These are phyloP conservation scores for Elymus sibiricus DNA, from an alignment of 176 grass and related monocot species.

Conservation along the genomic window DNA sequence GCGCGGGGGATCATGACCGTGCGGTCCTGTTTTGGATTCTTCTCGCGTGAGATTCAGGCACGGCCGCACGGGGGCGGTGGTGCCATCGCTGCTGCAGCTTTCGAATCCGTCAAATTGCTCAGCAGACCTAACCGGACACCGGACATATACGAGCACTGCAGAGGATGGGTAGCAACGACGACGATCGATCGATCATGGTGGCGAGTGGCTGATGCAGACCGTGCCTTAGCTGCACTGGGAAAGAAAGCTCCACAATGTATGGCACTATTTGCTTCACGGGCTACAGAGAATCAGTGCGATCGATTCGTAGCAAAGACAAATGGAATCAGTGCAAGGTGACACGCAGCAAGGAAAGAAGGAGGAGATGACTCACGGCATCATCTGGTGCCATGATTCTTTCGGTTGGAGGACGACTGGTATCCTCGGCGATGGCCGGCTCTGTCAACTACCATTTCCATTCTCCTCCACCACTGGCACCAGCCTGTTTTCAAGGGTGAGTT, in stretches of 20 bases:
- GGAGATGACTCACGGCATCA: background rate
- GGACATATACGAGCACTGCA: background rate
- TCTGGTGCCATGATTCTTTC: background rate
- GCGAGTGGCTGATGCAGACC: background rate
- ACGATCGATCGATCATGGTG: background rate
- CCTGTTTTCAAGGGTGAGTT: no score
- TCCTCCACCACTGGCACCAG: no score
- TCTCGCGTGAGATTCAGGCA: background rate
- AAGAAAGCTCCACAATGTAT: background rate
- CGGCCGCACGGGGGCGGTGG: background rate
- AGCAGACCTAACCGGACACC: conserved; percentile 12
- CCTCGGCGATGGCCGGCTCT: no score
- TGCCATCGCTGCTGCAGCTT: background rate
- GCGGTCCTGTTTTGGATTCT: background rate
- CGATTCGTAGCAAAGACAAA: background rate
- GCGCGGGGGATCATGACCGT: background rate
- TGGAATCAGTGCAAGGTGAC: background rate
- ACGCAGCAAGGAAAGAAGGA: background rate
- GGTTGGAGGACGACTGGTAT: no score
- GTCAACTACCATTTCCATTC: no score
- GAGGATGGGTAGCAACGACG: background rate
- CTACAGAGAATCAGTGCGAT: background rate
- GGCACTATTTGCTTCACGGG: background rate
- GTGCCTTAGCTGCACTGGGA: background rate
- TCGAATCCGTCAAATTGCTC: conserved; percentile 1